These are phyloP conservation scores for Cryptococcus jaspeensis DNA, from an alignment of 1,284 basidiomycete species.

Conservation along the genomic window DNA sequence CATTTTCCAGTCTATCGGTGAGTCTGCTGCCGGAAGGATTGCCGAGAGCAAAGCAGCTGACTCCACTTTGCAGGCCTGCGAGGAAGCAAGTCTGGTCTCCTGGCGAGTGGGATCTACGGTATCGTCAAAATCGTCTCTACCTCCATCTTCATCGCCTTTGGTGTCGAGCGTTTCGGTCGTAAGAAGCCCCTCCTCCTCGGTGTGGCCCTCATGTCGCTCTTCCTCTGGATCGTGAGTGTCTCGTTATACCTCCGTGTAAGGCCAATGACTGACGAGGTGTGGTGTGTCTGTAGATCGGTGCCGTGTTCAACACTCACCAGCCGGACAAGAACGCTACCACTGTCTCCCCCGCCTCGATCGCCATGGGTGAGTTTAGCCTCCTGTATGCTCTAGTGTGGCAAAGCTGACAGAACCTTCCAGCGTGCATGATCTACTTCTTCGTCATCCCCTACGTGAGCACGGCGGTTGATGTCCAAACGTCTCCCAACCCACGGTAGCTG, in stretches of 20 bases:
- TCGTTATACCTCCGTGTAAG: background rate
- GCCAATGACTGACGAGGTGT: background rate
- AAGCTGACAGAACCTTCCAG: conserved; percentile 3
- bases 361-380: conserved; percentile 36
- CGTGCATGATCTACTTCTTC: conserved; percentile 46
- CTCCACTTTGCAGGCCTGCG: conserved; percentile 41
- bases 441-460: conserved; percentile 48
- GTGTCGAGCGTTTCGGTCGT: conserved; percentile 55
- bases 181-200: conserved; percentile 53
- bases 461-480: no score
- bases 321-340: conserved; percentile 24
- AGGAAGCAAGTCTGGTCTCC: conserved; percentile 58
- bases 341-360: conserved; percentile 40
- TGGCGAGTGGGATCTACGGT: conserved; percentile 80
- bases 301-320: conserved; percentile 71
- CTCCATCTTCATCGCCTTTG: conserved; percentile 60
- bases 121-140: conserved; percentile 74
- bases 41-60: no score
- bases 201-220: conserved; percentile 62
- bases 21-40: no score
- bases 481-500: no score
- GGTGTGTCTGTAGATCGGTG: conserved; percentile 50
- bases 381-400: background rate
- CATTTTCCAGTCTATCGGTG: conserved; percentile 56
- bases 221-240: conserved; percentile 61